phyloP scores from a whole-genome alignment of 208 protist species.

The Spongospora subterranea region DNA sequence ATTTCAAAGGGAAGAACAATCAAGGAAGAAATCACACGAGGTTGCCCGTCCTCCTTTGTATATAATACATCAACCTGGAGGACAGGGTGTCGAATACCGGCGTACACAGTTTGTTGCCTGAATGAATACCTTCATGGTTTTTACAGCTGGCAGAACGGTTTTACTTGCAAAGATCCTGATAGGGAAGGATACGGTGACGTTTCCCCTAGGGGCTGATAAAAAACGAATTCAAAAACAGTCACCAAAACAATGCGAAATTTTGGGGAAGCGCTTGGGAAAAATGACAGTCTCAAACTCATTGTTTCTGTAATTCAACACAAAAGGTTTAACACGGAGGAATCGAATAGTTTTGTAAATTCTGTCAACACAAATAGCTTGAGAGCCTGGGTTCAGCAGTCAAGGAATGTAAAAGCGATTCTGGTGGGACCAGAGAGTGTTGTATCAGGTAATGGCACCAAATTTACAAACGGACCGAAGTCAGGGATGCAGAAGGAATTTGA shows the following conservation, averaged over 20 bases:
- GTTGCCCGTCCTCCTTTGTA: not conserved
- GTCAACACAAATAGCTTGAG: too few species aligned
- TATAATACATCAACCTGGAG: not conserved
- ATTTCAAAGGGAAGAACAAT: not conserved
- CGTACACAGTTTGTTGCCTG: too few species aligned
- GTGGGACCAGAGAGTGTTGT: too few species aligned
- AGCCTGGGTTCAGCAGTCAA: too few species aligned
- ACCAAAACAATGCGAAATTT: too few species aligned
- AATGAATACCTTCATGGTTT: not conserved
- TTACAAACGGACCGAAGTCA: not conserved
- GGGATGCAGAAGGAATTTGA: not conserved
- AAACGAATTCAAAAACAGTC: not conserved
- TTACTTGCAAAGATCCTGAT: not conserved
- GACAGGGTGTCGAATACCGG: not conserved
- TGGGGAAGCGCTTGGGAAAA: too few species aligned
- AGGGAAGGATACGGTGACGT: not conserved
- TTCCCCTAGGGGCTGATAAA: not conserved
- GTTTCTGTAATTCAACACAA: too few species aligned
- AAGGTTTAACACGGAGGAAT: too few species aligned
- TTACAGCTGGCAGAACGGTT: not conserved
- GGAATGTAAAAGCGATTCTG: too few species aligned
- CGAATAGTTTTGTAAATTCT: too few species aligned
- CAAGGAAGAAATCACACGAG: not conserved
- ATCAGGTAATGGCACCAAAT: too few species aligned
- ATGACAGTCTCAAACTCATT: too few species aligned